Evolutionary conservation across 345 rosid species (phyloP), one percentile per base, ranked within the genome.

Genomic region (Eucalyptus grandis): DNA sequence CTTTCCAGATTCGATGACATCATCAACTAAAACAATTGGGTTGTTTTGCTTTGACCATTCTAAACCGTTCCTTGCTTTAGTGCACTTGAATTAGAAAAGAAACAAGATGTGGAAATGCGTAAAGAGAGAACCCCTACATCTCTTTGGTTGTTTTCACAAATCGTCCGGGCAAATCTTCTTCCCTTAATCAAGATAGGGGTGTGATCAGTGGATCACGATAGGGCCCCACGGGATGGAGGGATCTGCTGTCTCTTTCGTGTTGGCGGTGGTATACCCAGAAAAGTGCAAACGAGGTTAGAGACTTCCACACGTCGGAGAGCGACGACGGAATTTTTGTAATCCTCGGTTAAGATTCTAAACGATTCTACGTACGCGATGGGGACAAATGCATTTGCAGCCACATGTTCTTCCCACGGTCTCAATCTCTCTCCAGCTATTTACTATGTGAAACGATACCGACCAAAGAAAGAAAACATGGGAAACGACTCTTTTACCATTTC

Each of bases 321-420:
- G 11, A 53, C 17, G 37, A 14, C 19, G 37, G 0, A 1, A 7
- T n/a, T 9, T 65, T 69, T 31, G 22, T 15, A 1, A 1, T 62
- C 69, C 69, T 6, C n/a, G 69, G 69, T 30, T 27, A 2, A 34
- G 0, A 4, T 40, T 72, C 1, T 40, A 72, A 72, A 72, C 26
- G 82, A 72, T 6, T 72, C 46, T 11, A 5, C 27, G 27, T 6
- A 37, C 47, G 15, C 40, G 47, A 4, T 37, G 83, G 83, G 47
- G 27, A 77, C 47, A 77, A 11, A 77, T 37, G 27, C 46, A 24
- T 37, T 37, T 21, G 15, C 46, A 6, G 27, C 27, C 83, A 3
- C 15, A 40, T 40, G 7, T 11, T 77, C 13, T 77, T 21, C 83
- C 83, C 4, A 37, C 37, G 83, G 9, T 21, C 46, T 77, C 14